Evolutionary conservation across 345 rosid genomes (phyloP), one percentile per base, ranked within the genome.

Genomic region (Luvunga scandens): DNA sequence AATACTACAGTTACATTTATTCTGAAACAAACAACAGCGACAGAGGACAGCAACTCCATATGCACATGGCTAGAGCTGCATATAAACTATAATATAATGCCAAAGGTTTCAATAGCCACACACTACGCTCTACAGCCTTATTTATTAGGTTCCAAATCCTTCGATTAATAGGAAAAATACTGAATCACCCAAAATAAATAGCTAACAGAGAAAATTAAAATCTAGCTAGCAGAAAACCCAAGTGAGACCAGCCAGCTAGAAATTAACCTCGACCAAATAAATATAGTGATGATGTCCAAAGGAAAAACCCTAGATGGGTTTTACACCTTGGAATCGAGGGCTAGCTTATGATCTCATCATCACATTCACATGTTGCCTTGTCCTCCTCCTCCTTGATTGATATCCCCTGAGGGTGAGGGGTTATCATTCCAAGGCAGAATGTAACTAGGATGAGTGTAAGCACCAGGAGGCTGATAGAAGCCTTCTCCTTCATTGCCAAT

Each of bases 361-460:
- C 57, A 53, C 50, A 45, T 45, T 89, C 91, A 90, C 80, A 91
- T 86, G 83, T 84, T 85, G 80, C 50, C 18, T 81, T 83, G 39
- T 45, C 82, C 92, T 78, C 85, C 94, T 80, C 89, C 92, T 85
- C 84, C 91, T 66, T 82, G 87, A 77, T 77, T 87, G 80, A 78
- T 73, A 80, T 85, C 83, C 65, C 84, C 89, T n/a, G 87, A 82
- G 60, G 84, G 73, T n/a, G 87, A 80, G 55, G 84, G 73, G 75
- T 73, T 71, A 24, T 87, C 84, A 77, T 64, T 84, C 92, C 92
- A 87, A 45, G 90, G 89, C 75, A 86, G 84, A 78, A 81, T 84
- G 76, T 78, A 81, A 19, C 57, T 53, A 55, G 82, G 83, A 48
- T 72, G 80, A 66, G 84, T 72, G 72, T 77, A 84, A 71, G 16